phyloP scores from a whole-genome alignment of 768 basidiomycete species.

The Cyclocybe cylindracea region DNA sequence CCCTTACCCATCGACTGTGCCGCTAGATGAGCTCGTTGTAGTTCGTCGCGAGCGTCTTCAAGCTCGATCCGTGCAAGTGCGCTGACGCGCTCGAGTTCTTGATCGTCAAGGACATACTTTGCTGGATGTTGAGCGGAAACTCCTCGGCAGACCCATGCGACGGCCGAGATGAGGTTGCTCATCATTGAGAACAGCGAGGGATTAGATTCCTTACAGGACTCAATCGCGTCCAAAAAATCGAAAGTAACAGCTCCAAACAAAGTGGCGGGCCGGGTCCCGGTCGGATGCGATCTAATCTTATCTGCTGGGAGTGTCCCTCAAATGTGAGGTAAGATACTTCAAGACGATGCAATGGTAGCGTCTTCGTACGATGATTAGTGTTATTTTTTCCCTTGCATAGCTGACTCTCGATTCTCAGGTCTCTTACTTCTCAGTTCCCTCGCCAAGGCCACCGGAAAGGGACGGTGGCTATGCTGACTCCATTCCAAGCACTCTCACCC shows the following conservation, averaged over 20 bases:
- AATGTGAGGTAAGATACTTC: no score
- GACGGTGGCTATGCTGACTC: slow-evolving; percentile 14
- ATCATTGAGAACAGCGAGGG: slow-evolving; percentile 31
- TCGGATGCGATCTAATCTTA: no score
- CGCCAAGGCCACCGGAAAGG: slow-evolving; percentile 1
- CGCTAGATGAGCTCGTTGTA: slow-evolving; percentile 79
- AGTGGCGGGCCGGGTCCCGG: no score
- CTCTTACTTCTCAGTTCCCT: no score
- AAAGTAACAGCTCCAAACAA: no score
- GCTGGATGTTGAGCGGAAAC: slow-evolving; percentile 71
- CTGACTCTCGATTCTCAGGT: no score
- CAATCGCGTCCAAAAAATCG: not conserved
- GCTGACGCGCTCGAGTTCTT: slow-evolving; percentile 88
- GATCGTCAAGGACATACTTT: slow-evolving; percentile 89
- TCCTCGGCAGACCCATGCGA: slow-evolving; percentile 83
- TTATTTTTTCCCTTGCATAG: no score
- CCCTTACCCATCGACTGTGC: slow-evolving; percentile 71
- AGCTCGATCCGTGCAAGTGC: slow-evolving; percentile 84
- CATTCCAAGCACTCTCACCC: not conserved
- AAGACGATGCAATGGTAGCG: no score
- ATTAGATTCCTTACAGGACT: not conserved
- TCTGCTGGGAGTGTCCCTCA: no score
- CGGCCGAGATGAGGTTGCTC: slow-evolving; percentile 76
- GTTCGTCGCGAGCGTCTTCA: slow-evolving; percentile 85
- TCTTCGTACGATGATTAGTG: no score